Base-by-base conservation (phyloP, 306 rosid species). In the Mucuna pruriens region DNA sequence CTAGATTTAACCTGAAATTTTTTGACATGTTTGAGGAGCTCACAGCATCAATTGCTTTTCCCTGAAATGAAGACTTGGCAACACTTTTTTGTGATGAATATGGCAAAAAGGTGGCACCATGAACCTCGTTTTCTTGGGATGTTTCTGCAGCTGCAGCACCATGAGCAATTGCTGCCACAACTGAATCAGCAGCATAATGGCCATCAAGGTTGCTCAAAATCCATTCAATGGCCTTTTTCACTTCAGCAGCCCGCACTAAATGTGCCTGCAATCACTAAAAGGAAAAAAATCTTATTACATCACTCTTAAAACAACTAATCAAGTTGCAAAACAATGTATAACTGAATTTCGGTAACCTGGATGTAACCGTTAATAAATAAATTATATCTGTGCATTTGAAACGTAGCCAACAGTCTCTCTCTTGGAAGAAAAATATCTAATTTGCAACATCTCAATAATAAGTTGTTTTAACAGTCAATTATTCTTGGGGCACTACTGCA, bases 251-350 rank as follows among this genome's bases (percentile, higher is more conserved):
- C 88, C 87, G 97, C 78, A 90, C 86, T 86, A 96, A 92, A 94
- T 96, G 99, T 85, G 94, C 98, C 99, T 96, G 99, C 98, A 93
- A 86, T 96, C 98, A 96, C 98, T 92, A 96, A 92, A 90, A 84
- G 86, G 85, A 84, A 86, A 92, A 85, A 85, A 79, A 89, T 92
- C 91, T 88, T 87, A 90, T 92, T 87, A 85, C 88, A 92, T 85
- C 90, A 81, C 89, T 84, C 90, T 90, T 88, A 86, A 71, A 77
- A 72, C 65, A 77, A 55, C 75, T 20, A 39, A 80, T 63, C 5
- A 60, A 68, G 62, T 58, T 65, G 17, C 71, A 65, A 80, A 40
- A 31, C 49, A 65, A 40, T 57, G 66, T 26, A 17, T 2, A 63
- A 46, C 11, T 45, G 51, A 80, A 77, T 64, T 71, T 67, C 71